Percentiles rank a stretch among this genome's conserved stretches.
These are phyloP conservation scores for Chlorokybus atmophyticus DNA, from an alignment of 139 green algal species.

Conservation along the genomic window DNA sequence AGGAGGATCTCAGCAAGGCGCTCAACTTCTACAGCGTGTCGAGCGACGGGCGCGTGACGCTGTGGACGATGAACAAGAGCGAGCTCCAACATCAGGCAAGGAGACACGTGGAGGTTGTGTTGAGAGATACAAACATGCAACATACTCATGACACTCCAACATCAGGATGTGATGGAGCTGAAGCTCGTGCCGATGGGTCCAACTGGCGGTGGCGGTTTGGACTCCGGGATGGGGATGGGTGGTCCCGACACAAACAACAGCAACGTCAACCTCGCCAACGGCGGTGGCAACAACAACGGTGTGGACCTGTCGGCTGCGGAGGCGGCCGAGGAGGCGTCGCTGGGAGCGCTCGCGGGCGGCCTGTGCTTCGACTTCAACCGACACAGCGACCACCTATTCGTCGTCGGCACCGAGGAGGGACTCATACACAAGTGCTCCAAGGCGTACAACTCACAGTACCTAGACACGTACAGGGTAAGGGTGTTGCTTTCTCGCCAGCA, in stretches of 20 bases:
- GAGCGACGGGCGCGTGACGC: constrained; percentile 58
- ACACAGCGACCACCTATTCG: constrained; percentile 50
- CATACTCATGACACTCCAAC: background rate
- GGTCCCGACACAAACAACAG: too few species aligned
- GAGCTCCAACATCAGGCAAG: constrained; percentile 43
- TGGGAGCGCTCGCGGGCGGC: constrained; percentile 36
- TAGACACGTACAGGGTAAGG: constrained; percentile 48
- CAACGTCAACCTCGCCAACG: too few species aligned
- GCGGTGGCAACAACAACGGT: too few species aligned
- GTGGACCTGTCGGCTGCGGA: constrained; percentile 1
- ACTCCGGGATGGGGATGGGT: too few species aligned
- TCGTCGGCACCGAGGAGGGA: constrained; percentile 79
- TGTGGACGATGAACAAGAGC: constrained; percentile 73
- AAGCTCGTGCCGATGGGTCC: constrained; percentile 19
- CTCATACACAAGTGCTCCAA: constrained; percentile 75
- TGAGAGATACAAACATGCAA: background rate
- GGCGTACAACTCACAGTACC: constrained; percentile 65
- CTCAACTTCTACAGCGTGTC: constrained; percentile 47
- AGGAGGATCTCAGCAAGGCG: constrained; percentile 36
- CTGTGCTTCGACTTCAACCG: constrained; percentile 84
- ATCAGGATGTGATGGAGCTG: constrained; percentile 29
- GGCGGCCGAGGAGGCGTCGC: constrained; percentile 17
- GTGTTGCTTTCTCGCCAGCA: too few species aligned
- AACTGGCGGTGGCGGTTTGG: background rate
- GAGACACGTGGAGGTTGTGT: too few species aligned